These are phyloP conservation scores for Melanopsichium pennsylvanicum DNA, from an alignment of 1,284 basidiomycete species.

Conservation along the genomic window DNA sequence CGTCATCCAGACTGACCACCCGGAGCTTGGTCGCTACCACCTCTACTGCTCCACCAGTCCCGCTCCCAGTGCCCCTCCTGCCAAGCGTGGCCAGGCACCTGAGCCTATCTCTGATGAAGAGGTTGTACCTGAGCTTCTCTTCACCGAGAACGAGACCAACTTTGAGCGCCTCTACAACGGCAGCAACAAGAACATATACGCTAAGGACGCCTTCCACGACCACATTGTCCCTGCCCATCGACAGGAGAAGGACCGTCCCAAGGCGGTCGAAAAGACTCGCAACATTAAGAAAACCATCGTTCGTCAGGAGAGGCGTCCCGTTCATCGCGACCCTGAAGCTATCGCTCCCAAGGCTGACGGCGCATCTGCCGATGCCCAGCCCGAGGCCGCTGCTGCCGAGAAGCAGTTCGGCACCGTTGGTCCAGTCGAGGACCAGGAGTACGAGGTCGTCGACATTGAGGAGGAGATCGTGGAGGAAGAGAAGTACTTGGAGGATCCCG, in stretches of 20 bases:
- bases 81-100: slow-evolving; percentile 69
- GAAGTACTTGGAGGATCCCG: slow-evolving; percentile 52
- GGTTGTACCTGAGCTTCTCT: slow-evolving; percentile 68
- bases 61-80: slow-evolving; percentile 79
- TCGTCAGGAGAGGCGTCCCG: slow-evolving; percentile 29
- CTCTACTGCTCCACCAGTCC: slow-evolving; percentile 91
- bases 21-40: slow-evolving; percentile 71
- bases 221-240: slow-evolving; percentile 86
- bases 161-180: slow-evolving; percentile 88
- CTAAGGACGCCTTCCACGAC: slow-evolving; percentile 99
- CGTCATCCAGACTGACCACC: slow-evolving; percentile 72
- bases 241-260: slow-evolving; percentile 57
- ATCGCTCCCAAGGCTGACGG: slow-evolving; percentile 33
- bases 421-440: slow-evolving; percentile 29
- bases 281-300: slow-evolving; percentile 51
- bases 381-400: slow-evolving; percentile 38
- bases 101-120: slow-evolving; percentile 65
- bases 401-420: slow-evolving; percentile 39
- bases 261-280: slow-evolving; percentile 50
- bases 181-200: slow-evolving; percentile 76
- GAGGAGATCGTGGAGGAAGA: slow-evolving; percentile 63
- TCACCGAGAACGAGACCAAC: slow-evolving; percentile 89
- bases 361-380: slow-evolving; percentile 42
- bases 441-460: slow-evolving; percentile 53
- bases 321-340: slow-evolving; percentile 25